These are phyloP conservation scores for Aspergillus sparsus DNA, from an alignment of 495 filamentous ascomycete genomes.

Conservation along the genomic window DNA sequence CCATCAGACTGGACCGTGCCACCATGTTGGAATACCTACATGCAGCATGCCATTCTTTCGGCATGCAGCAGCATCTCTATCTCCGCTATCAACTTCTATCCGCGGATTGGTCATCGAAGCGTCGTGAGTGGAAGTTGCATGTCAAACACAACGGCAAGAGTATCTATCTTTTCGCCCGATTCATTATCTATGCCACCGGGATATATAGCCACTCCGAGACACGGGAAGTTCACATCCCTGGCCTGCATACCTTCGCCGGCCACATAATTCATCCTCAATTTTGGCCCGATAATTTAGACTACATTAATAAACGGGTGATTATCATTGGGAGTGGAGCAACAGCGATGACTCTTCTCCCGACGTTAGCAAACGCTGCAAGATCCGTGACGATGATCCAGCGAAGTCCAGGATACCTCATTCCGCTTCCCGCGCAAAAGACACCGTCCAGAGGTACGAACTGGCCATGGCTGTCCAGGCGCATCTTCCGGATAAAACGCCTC, in stretches of 20 bases:
- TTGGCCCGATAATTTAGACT: not conserved
- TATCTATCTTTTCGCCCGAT: too few relatives aligned
- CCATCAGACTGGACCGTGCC: not conserved
- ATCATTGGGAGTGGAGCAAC: not conserved
- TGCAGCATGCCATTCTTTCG: not conserved
- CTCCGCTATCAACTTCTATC: not conserved
- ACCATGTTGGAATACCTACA: not conserved
- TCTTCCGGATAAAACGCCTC: not conserved
- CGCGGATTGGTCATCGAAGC: not conserved
- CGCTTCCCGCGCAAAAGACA: not conserved
- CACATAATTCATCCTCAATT: not conserved
- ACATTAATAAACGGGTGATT: not conserved
- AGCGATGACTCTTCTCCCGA: not conserved
- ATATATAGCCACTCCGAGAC: not conserved
- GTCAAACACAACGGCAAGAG: not conserved
- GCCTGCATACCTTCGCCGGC: not conserved
- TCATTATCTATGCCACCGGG: not conserved
- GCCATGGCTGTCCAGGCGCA: too few relatives aligned
- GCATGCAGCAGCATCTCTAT: not conserved
- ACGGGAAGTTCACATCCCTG: not conserved
- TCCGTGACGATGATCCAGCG: not conserved
- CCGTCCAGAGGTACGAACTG: too few relatives aligned
- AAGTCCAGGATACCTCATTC: not conserved
- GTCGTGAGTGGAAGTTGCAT: not conserved
- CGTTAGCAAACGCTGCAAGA: not conserved